Evolutionary conservation across 805 yeast species (phyloP).

Genomic region (Vanderwaltozyma polyspora): DNA sequence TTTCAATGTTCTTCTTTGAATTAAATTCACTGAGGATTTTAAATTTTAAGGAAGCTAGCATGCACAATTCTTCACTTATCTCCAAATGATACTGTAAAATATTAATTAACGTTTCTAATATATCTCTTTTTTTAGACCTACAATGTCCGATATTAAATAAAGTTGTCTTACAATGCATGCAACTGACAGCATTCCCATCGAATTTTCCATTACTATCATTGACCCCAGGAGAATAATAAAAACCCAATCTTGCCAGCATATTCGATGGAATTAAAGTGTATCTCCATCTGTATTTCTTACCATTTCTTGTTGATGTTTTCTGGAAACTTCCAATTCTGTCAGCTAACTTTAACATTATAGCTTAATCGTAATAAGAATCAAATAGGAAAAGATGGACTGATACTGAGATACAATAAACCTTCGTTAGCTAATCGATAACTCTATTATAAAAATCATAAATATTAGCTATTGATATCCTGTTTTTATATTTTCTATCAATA

Average conservation of each 20-base stretch:
- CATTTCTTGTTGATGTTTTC: slow-evolving; percentile 8
- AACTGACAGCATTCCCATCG: slow-evolving; percentile 16
- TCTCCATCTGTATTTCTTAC: slow-evolving; percentile 22
- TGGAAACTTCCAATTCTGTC: slow-evolving; percentile 7
- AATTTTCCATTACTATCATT: slow-evolving; percentile 5
- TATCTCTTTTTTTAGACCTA: slow-evolving; percentile 16
- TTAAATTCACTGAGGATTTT: slow-evolving; percentile 16
- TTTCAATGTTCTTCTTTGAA: background rate
- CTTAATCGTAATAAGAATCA: no score
- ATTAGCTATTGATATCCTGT: no score
- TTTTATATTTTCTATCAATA: no score
- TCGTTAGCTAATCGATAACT: no score
- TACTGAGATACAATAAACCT: no score
- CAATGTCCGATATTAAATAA: slow-evolving; percentile 16
- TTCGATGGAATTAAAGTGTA: slow-evolving; percentile 21
- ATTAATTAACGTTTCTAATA: slow-evolving; percentile 16
- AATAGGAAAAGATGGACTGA: no score
- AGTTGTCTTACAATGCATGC: slow-evolving; percentile 15
- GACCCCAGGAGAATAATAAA: slow-evolving; percentile 16
- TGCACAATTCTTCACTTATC: slow-evolving; percentile 5
- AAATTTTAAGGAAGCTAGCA: slow-evolving; percentile 10
- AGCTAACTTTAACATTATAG: background rate
- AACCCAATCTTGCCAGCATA: slow-evolving; percentile 20
- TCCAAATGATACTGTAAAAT: slow-evolving; percentile 15
- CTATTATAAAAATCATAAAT: no score